A percentile compares a stretch with the other conserved stretches of the same genome.
These are phyloP conservation scores for Penstemon barbatus DNA, from an alignment of 257 asterid species.

Conservation along the genomic window DNA sequence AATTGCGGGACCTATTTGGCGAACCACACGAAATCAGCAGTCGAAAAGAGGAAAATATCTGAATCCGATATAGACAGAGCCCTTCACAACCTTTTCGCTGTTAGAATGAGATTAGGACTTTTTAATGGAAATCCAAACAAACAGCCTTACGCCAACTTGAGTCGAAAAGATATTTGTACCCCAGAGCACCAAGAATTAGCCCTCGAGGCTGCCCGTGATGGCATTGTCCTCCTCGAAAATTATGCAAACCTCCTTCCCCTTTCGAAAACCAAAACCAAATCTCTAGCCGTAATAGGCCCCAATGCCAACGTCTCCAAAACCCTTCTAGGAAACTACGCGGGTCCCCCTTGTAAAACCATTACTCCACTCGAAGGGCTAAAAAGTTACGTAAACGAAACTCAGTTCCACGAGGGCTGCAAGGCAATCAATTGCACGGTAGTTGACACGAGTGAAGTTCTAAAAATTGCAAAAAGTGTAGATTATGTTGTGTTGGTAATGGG, in stretches of 20 bases:
- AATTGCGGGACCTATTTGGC: slow-evolving; percentile 55
- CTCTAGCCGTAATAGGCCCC: slow-evolving; percentile 70
- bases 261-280: slow-evolving; percentile 36
- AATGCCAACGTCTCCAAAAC: slow-evolving; percentile 44
- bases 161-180: slow-evolving; percentile 43
- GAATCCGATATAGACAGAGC: slow-evolving; percentile 65
- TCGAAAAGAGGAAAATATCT: slow-evolving; percentile 44
- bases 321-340: slow-evolving; percentile 61
- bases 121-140: slow-evolving; percentile 53
- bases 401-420: slow-evolving; percentile 52
- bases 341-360: slow-evolving; percentile 56
- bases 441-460: slow-evolving; percentile 26
- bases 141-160: slow-evolving; percentile 36
- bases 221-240: slow-evolving; percentile 69
- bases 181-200: slow-evolving; percentile 50
- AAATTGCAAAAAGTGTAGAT: slow-evolving; percentile 43
- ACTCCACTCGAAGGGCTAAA: slow-evolving; percentile 51
- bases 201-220: slow-evolving; percentile 56
- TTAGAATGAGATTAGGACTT: slow-evolving; percentile 67
- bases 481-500: slow-evolving; percentile 70
- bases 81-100: slow-evolving; percentile 54
- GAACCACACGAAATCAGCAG: slow-evolving; percentile 49
- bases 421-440: slow-evolving; percentile 46
- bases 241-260: slow-evolving; percentile 49
- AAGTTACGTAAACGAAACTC: slow-evolving; percentile 33